Percentiles rank a stretch among this genome's conserved stretches.
These are phyloP conservation scores for Begonia loranthoides DNA, from an alignment of 306 rosid species.

Conservation along the genomic window DNA sequence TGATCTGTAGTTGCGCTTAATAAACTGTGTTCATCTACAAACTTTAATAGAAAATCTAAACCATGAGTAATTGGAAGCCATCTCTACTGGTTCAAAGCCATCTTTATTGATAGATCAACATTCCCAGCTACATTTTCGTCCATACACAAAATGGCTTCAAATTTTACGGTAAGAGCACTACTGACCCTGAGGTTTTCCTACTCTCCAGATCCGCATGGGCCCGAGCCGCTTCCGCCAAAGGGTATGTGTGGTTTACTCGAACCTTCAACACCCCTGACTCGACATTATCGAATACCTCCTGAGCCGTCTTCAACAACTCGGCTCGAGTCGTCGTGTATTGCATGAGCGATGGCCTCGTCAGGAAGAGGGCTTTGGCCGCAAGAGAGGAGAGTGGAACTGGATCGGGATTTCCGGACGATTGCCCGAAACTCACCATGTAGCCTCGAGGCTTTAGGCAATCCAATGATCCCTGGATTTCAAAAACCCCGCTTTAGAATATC, in stretches of 20 bases:
- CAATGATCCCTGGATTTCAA: slow-evolving; percentile 58
- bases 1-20: too few species aligned
- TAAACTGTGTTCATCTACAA: too few species aligned
- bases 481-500: background rate
- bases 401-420: slow-evolving; percentile 79
- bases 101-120: background rate
- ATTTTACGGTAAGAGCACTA: slow-evolving; percentile 61
- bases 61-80: too few species aligned
- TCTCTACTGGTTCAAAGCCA: slow-evolving; percentile 3
- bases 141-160: background rate
- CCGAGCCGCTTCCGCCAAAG: slow-evolving; percentile 58
- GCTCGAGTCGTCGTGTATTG: slow-evolving; percentile 46
- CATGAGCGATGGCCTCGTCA: slow-evolving; percentile 66
- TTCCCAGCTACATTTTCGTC: background rate
- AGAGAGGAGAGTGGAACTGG: slow-evolving; percentile 69
- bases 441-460: slow-evolving; percentile 56
- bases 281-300: slow-evolving; percentile 54
- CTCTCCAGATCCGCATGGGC: slow-evolving; percentile 78
- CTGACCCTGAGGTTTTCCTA: slow-evolving; percentile 67
- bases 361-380: slow-evolving; percentile 53
- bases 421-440: slow-evolving; percentile 79
- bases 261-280: slow-evolving; percentile 45
- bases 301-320: slow-evolving; percentile 57
- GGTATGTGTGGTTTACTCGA: slow-evolving; percentile 71
- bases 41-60: too few species aligned